A percentile compares a stretch with the other conserved stretches of the same genome.
Evolutionary conservation across 2,329 filamentous ascomycete species (phyloP).

Genomic region (Botrytis elliptica): DNA sequence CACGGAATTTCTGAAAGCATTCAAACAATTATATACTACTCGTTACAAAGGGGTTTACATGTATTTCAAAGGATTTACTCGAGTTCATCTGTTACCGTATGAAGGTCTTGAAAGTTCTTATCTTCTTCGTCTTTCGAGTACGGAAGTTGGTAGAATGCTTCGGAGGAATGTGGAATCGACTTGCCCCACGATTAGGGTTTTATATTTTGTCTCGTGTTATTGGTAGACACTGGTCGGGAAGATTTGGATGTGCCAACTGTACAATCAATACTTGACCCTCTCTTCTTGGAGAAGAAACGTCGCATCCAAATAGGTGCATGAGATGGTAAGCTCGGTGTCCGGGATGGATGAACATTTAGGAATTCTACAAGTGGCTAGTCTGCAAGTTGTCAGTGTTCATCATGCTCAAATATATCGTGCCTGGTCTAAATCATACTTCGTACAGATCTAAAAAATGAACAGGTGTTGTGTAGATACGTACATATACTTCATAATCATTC

Average conservation of each 20-base stretch:
- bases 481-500: background rate
- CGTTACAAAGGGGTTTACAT: background rate
- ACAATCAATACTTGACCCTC: constrained; percentile 6
- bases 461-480: background rate
- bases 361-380: background rate
- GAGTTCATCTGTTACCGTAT: background rate
- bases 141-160: constrained; percentile 10
- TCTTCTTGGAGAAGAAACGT: background rate
- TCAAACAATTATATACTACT: background rate
- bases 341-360: background rate
- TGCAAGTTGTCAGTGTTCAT: background rate
- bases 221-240: constrained; percentile 11
- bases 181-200: constrained; percentile 5
- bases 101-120: constrained; percentile 4
- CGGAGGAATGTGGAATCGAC: constrained; percentile 5
- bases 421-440: background rate
- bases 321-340: constrained; percentile 2
- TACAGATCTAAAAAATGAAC: background rate
- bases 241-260: constrained; percentile 14
- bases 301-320: background rate
- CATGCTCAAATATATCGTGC: background rate
- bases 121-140: background rate
- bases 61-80: background rate
- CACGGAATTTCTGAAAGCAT: constrained; percentile 1
- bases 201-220: background rate